phyloP scores from a whole-genome alignment of 2,329 filamentous ascomycete genomes.

The Diaporthe sp. region DNA sequence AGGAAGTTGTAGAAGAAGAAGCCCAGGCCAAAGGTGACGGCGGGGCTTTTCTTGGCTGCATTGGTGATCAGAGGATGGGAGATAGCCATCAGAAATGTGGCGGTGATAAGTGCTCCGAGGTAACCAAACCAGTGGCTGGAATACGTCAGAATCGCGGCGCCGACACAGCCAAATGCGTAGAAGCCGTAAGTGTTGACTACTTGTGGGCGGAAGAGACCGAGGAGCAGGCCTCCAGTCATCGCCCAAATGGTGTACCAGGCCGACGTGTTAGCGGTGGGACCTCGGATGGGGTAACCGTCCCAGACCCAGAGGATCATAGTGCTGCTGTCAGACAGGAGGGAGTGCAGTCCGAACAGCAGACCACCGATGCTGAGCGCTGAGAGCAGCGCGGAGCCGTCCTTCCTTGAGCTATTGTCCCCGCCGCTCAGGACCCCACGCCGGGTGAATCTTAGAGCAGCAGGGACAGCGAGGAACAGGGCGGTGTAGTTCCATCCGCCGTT shows the following conservation, averaged over 20 bases:
- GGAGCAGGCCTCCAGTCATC: slow-evolving; percentile 85
- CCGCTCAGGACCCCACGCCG: slow-evolving; percentile 70
- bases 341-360: slow-evolving; percentile 90
- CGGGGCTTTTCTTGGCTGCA: slow-evolving; percentile 83
- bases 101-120: slow-evolving; percentile 82
- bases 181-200: slow-evolving; percentile 83
- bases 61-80: slow-evolving; percentile 81
- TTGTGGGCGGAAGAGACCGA: slow-evolving; percentile 80
- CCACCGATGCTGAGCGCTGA: slow-evolving; percentile 85
- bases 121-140: slow-evolving; percentile 90
- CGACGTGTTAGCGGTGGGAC: slow-evolving; percentile 90
- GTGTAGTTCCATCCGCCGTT: slow-evolving; percentile 95
- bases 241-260: slow-evolving; percentile 87
- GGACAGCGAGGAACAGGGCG: slow-evolving; percentile 80
- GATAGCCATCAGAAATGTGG: slow-evolving; percentile 86
- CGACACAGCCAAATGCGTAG: slow-evolving; percentile 83
- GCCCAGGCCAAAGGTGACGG: slow-evolving; percentile 85
- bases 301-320: slow-evolving; percentile 99
- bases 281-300: slow-evolving; percentile 93
- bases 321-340: slow-evolving; percentile 94
- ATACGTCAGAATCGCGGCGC: slow-evolving; percentile 82
- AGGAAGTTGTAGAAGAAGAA: slow-evolving; percentile 95
- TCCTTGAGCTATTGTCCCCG: slow-evolving; percentile 52
- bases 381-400: slow-evolving; percentile 77
- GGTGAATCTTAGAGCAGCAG: slow-evolving; percentile 83